Evolutionary conservation across 768 basidiomycete genomes (phyloP), one percentile per base, ranked within the genome.

Genomic region (Fomitopsis serialis): DNA sequence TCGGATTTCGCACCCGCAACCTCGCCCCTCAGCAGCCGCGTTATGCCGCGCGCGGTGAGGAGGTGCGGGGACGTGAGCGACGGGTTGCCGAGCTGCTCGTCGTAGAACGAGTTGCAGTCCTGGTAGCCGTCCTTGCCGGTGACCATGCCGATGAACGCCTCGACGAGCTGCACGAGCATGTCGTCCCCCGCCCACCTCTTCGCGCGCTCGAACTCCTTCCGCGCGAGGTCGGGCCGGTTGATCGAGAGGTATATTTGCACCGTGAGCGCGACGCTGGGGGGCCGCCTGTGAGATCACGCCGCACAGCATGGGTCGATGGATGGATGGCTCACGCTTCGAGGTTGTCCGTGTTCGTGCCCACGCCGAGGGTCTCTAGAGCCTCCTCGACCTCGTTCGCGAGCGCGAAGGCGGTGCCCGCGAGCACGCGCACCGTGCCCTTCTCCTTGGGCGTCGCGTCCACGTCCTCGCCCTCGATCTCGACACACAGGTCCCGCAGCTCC

Each of bases 221-320:
- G 88, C 24, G 94, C 94, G 36, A 94, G 80, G 71, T 91, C 92
- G 32, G 85, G 74, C 40, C 94, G 85, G 67, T 89, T 81, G 53
- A 95, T 90, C n/a, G 91, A 90, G 35, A 98, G 82, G 65, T 93
- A 90, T 48, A 96, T 81, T 64, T 96, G 91, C 12, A 89, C 83
- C 45, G 88, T 81, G 42, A 92, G 70, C 3, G 92, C 87, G 34
- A 91, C 85, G 40, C 94, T 96, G 49, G 10, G 46, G n/a, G 36
- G 48, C 10, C 17, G 35, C 29, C 13, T 0, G 10, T 25, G 35
- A 97, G 82, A 65, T 93, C 89, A 47, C 95, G 81, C 63, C 95
- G 91, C 13, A 89, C 82, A 45, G 88, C 81, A 42, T 92, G 70
- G 3, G 34, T 90, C 85, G 40, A 93, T 96, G 49, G 10, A 46